A percentile compares a stretch with the other conserved stretches of the same genome.
Evolutionary conservation across 73 alveolate species (phyloP).

Genomic region (Breviolum minutum): DNA sequence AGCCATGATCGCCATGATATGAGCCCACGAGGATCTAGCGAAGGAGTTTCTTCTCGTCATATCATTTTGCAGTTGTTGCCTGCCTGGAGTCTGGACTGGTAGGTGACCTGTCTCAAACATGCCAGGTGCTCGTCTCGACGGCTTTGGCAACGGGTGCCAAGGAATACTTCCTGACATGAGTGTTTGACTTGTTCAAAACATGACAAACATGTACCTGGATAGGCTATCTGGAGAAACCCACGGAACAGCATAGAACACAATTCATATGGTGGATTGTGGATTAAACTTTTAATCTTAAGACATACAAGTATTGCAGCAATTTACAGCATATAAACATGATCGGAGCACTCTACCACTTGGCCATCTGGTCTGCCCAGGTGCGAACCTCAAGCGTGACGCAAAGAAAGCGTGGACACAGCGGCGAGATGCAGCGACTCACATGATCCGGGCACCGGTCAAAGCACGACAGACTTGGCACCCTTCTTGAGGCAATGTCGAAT

Average conservation of each 20-base stretch:
- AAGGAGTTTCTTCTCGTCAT: no score
- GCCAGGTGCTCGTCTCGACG: conserved; percentile 95
- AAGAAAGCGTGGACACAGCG: neutral
- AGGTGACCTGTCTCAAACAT: neutral
- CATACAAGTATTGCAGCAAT: neutral
- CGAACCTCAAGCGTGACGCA: conserved; percentile 5
- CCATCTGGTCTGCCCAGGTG: conserved; percentile 98
- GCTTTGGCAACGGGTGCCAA: conserved; percentile 97
- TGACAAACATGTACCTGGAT: no score
- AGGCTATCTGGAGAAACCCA: neutral
- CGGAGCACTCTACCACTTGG: conserved; percentile 73
- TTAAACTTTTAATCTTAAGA: no score
- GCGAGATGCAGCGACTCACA: neutral
- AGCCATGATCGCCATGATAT: neutral
- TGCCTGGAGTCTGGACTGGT: no score
- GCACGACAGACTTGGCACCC: conserved; percentile 97
- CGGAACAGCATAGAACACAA: neutral
- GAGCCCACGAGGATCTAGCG: no score
- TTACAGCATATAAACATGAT: neutral
- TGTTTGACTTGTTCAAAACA: conserved; percentile 2
- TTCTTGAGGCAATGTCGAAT: conserved; percentile 96
- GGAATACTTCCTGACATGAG: conserved; percentile 97
- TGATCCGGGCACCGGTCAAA: conserved; percentile 95
- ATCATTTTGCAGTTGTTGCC: no score
- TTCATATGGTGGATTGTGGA: neutral